Percentiles rank a stretch among this genome's conserved stretches.
Conservation (phyloP, 106 monocot species). For the Dendrobium catenatum region DNA sequence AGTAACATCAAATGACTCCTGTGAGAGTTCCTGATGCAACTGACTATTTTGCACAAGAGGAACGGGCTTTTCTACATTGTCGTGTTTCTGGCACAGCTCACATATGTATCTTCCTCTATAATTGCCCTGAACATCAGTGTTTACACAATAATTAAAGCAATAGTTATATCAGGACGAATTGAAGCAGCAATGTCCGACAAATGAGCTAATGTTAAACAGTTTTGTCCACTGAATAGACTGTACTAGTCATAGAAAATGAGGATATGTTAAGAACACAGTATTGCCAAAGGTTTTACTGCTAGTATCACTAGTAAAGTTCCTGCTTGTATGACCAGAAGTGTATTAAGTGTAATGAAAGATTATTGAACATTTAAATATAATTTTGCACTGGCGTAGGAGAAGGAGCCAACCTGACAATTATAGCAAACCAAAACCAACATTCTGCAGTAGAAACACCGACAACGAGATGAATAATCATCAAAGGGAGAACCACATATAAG, state of each 20-base stretch:
- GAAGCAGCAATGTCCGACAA: too few species aligned
- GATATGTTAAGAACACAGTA: too few species aligned
- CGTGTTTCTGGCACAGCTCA: conserved; percentile 76
- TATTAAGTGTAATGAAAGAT: too few species aligned
- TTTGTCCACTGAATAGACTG: too few species aligned
- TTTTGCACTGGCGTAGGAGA: too few species aligned
- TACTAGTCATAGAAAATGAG: too few species aligned
- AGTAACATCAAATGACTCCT: conserved; percentile 13
- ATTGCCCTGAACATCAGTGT: conserved; percentile 26
- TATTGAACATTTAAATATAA: too few species aligned
- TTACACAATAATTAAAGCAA: background rate
- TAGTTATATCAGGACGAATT: too few species aligned
- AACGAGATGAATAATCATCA: conserved; percentile 90
- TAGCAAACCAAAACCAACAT: conserved; percentile 84
- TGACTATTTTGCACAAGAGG: conserved; percentile 7
- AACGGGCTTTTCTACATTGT: conserved; percentile 17
- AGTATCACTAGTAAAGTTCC: too few species aligned
- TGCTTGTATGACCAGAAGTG: too few species aligned
- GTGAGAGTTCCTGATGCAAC: conserved; percentile 9
- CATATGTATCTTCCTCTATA: conserved; percentile 49
- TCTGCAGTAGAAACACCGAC: conserved; percentile 67
- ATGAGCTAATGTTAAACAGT: too few species aligned
- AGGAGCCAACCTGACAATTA: conserved; percentile 48
- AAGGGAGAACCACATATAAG: conserved; percentile 61
- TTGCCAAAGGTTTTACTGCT: too few species aligned